Base-by-base conservation (phyloP, 495 filamentous ascomycete genomes). In the Xylaria scruposa region DNA sequence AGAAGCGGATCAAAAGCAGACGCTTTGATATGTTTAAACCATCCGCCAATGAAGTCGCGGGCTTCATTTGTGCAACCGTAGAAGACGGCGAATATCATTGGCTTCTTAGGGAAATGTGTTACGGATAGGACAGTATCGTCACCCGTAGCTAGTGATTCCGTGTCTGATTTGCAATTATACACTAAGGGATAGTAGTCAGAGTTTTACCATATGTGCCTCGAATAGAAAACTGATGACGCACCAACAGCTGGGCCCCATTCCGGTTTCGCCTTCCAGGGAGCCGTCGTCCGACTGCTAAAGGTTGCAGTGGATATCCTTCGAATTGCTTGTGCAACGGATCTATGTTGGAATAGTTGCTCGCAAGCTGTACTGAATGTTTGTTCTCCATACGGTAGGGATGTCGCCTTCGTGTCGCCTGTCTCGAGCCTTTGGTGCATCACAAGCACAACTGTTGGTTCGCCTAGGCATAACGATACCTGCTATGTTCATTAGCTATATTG, bases 101-200 rank as follows among this genome's bases (percentile, higher is more conserved):
- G 24, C 38, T 56, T 54, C 33, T 73, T n/a, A 19, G 40, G 33
- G 51, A 73, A 73, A 56, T 60, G 63, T 24, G 72, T 73, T 12
- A 71, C 24, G 15, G 72, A 71, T 33, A 73, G 40, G 21, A 71
- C 51, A 12, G 61, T 56, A 33, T 71, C 68, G 36, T 73, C 49
- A 12, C 10, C 6, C 31, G 46, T 47, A 15, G 8, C 46, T 5
- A 63, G 38, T 21, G 72, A 60, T 38, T 31, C 47, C 7, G 58
- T 65, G 40, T 73, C 67, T 51, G 60, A 73, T 62, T 64, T 70
- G 68, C 59, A 73, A n/a, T 44, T 60, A 44, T 73, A 73, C 24
- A 73, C 72, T 73, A 62, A 33, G 26, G 2, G 24, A 21, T 33
- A n/a, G 3, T 26, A 15, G 40, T 71, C 29, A 70, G 12, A 21